Conservation (phyloP, 2,329 filamentous ascomycete genomes). For the Amphichorda felina region DNA sequence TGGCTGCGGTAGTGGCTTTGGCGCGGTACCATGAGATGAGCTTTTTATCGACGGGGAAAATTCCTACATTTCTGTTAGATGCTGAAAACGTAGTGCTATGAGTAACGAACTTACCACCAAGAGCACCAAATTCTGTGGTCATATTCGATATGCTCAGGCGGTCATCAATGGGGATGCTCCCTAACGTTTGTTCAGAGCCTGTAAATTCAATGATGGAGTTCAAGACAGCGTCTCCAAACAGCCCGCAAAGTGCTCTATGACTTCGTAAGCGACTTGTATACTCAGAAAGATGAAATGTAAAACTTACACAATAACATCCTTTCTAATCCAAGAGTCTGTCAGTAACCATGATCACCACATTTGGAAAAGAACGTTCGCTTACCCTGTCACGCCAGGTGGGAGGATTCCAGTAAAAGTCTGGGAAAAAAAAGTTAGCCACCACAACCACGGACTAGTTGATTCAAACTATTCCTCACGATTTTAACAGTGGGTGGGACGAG, state of each 20-base stretch:
- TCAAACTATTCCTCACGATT: too few relatives aligned
- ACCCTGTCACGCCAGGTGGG: conserved; percentile 67
- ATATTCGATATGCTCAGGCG: conserved; percentile 69
- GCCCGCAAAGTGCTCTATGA: conserved; percentile 55
- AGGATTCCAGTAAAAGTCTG: conserved; percentile 63
- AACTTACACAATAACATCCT: conserved; percentile 95
- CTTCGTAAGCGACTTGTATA: too few relatives aligned
- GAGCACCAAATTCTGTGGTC: conserved; percentile 71
- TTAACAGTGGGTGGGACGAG: conserved; percentile 76
- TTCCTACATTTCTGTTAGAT: conserved; percentile 3
- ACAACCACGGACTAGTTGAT: too few relatives aligned
- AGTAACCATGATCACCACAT: too few relatives aligned
- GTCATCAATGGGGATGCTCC: conserved; percentile 59
- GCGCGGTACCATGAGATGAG: conserved; percentile 63
- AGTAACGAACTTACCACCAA: conserved; percentile 22
- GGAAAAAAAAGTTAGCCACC: too few relatives aligned
- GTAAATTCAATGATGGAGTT: conserved; percentile 88
- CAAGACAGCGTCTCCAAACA: conserved; percentile 80
- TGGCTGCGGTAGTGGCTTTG: conserved; percentile 62
- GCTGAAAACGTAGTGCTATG: neutral
- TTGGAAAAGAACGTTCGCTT: too few relatives aligned
- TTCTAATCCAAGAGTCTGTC: too few relatives aligned
- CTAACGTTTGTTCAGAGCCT: conserved; percentile 66
- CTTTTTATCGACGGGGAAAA: conserved; percentile 67
- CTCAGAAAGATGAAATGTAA: too few relatives aligned